A percentile compares a stretch with the other conserved stretches of the same genome.
Evolutionary conservation across 2,329 filamentous ascomycete genomes (phyloP).

Genomic region (Verticillium alfalfae): DNA sequence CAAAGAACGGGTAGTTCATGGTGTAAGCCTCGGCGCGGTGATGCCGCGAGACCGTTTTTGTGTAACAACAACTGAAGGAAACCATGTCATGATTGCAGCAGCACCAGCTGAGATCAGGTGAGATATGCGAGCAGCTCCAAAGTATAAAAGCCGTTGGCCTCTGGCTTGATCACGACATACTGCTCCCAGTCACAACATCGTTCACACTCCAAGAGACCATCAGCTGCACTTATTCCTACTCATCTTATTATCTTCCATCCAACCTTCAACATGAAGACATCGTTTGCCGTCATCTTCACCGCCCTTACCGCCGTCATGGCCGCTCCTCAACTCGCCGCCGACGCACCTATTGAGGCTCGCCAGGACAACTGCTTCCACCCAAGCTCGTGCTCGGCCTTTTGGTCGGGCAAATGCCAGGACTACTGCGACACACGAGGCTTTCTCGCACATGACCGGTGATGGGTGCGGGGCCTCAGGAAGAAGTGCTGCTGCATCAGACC

Average conservation of each 20-base stretch:
- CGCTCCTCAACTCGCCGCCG: not conserved
- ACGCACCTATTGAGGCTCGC: not conserved
- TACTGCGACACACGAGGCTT: not conserved
- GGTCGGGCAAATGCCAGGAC: not conserved
- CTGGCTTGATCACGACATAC: not conserved
- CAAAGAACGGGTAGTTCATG: not conserved
- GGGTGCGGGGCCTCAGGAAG: not conserved
- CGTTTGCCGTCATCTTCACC: not conserved
- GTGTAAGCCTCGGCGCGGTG: not conserved
- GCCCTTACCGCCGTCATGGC: not conserved
- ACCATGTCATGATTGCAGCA: too few relatives aligned
- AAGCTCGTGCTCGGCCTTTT: not conserved
- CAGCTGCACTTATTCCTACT: not conserved
- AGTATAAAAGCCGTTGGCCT: not conserved
- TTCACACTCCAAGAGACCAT: not conserved
- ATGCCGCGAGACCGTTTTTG: not conserved
- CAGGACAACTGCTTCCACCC: conserved; percentile 1
- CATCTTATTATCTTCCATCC: not conserved
- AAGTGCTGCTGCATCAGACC: not conserved
- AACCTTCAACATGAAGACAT: not conserved
- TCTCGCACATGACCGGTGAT: not conserved
- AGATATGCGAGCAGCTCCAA: not conserved
- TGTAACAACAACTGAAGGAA: too few relatives aligned
- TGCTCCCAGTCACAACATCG: not conserved
- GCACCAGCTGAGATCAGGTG: not conserved